Conservation (phyloP, 306 rosid genomes). For the Psophocarpus tetragonolobus region DNA sequence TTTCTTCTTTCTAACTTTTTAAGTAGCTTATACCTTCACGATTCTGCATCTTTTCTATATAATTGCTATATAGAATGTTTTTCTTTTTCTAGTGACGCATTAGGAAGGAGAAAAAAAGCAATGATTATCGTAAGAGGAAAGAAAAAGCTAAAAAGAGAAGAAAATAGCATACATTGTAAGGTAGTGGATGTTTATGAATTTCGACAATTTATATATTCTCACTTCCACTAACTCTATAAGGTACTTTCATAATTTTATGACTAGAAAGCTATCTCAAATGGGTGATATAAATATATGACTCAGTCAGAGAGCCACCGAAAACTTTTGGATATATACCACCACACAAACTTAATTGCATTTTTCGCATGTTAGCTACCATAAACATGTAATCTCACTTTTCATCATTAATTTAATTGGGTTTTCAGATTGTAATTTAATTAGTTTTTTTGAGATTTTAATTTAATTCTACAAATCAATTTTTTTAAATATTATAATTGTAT, state of each 20-base stretch:
- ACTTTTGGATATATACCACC: not conserved
- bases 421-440: too few species aligned
- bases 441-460: too few species aligned
- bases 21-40: not conserved
- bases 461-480: too few species aligned
- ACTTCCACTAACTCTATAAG: not conserved
- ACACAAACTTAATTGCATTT: not conserved
- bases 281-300: not conserved
- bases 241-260: not conserved
- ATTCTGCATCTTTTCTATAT: not conserved
- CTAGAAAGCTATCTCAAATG: not conserved
- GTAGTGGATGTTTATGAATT: not conserved
- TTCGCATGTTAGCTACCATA: too few species aligned
- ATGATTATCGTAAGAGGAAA: not conserved
- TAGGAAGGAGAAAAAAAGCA: not conserved
- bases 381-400: too few species aligned
- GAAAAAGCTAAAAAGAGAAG: not conserved
- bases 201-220: not conserved
- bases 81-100: not conserved
- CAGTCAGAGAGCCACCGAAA: not conserved
- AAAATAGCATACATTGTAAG: not conserved
- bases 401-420: too few species aligned
- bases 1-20: not conserved
- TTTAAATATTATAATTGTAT: too few species aligned
- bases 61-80: not conserved